Base-by-base conservation (phyloP, 1,139 yeast species). In the Kurtzmaniella natalensis region DNA sequence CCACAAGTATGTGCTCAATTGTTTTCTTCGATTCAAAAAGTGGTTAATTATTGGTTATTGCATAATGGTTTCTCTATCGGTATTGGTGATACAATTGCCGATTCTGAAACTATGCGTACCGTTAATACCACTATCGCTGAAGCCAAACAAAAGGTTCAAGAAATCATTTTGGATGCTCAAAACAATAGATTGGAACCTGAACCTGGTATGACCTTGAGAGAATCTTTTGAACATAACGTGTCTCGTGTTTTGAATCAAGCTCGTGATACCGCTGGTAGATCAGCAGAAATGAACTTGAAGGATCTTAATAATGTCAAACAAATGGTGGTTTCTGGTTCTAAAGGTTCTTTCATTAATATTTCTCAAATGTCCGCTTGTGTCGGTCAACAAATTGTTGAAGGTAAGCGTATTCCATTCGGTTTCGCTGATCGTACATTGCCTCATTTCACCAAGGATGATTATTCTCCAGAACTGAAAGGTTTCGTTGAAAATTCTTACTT, bases 291-390 rank as follows among this genome's bases (percentile, higher is more conserved):
- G 68, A 86, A 89, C 53, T 77, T 94, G 70, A 89, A 89, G 59
- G 96, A 89, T 53, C 71, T 82, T 48, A 94, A 94, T 57, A 92
- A 89, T 55, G 98, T 94, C 49, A 94, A 94, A 58, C 98, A 94
- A 69, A 94, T 94, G 99, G 98, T 92, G 40, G 84, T 92, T 44
- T 92, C 98, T 10, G 99, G 99, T 56, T 94, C 99, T 20, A 94
- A 94, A 65, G 99, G 99, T 72, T 94, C 98, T 10, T 92, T 89
- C 60, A 94, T 94, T 60, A 94, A 94, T 60, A 92, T 94, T 60
- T 94, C 99, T 18, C 98, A 89, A 68, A 94, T 94, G 98, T 88
- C 97, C 32, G 99, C 99, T 6, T 92, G 98, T 83, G 99, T 92
- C 21, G 99, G 99, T 52, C 99, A 94, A 65, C 99, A 94, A 60